Evolutionary conservation across 1,284 basidiomycete species (phyloP).

Genomic region (Schizopora paradoxa): DNA sequence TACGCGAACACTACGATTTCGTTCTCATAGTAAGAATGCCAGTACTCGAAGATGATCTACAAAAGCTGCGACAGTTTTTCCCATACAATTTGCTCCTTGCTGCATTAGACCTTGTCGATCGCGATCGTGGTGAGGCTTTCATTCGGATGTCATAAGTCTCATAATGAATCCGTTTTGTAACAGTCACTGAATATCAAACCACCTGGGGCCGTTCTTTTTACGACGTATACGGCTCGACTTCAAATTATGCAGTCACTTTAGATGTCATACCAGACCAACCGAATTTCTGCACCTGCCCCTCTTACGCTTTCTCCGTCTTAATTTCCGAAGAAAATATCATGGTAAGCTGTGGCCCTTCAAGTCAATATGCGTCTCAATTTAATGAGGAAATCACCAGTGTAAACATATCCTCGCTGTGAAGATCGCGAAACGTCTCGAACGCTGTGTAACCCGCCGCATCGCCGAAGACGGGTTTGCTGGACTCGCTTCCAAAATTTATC

Average conservation of each 20-base stretch:
- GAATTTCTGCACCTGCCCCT: constrained; percentile 68
- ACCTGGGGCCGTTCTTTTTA: constrained; percentile 54
- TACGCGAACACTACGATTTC: background rate
- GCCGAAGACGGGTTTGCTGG: constrained; percentile 17
- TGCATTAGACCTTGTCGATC: constrained; percentile 68
- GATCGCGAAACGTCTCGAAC: constrained; percentile 48
- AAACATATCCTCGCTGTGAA: constrained; percentile 69
- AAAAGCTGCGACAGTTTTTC: constrained; percentile 50
- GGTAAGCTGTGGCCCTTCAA: constrained; percentile 35
- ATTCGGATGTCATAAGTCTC: background rate
- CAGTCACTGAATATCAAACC: constrained; percentile 62
- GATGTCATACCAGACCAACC: constrained; percentile 38
- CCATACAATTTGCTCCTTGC: constrained; percentile 57
- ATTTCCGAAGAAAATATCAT: constrained; percentile 54
- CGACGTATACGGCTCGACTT: constrained; percentile 60
- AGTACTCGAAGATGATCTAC: constrained; percentile 52
- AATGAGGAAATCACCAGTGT: constrained; percentile 41
- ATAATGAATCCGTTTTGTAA: background rate
- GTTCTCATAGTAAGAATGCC: background rate
- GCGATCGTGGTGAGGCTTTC: constrained; percentile 45
- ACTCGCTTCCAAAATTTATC: background rate
- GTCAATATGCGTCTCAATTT: background rate
- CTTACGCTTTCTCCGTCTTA: constrained; percentile 60
- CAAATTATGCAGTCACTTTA: constrained; percentile 56
- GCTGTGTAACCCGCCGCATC: constrained; percentile 45